phyloP scores from a whole-genome alignment of 2,329 filamentous ascomycete species.

The Drechslera avenae region DNA sequence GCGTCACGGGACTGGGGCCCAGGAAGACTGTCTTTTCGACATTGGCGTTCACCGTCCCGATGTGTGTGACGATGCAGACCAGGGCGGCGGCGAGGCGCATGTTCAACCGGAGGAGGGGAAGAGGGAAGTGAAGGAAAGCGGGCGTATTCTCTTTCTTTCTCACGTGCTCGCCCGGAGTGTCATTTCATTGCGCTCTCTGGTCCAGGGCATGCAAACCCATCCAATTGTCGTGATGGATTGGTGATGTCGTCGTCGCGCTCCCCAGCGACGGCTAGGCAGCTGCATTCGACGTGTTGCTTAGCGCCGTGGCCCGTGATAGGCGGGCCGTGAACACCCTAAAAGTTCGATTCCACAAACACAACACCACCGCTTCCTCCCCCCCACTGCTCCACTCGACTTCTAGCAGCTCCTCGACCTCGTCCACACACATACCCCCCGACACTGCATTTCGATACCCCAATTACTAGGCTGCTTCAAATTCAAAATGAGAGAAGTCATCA shows the following conservation, averaged over 20 bases:
- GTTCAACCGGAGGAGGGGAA: conserved; percentile 21
- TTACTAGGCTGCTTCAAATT: conserved; percentile 31
- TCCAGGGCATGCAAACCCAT: conserved; percentile 6
- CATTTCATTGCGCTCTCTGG: conserved; percentile 18
- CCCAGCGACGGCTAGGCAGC: conserved; percentile 9
- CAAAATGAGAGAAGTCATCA: conserved; percentile 99
- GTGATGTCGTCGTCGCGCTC: conserved; percentile 1
- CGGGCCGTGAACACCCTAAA: conserved; percentile 13
- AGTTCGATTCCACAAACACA: conserved; percentile 22
- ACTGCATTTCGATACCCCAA: conserved; percentile 43
- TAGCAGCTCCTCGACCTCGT: conserved; percentile 28
- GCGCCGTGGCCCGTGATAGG: conserved; percentile 17
- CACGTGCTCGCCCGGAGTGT: conserved; percentile 19
- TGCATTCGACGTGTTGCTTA: conserved; percentile 11
- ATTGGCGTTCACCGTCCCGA: conserved; percentile 62
- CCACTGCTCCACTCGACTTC: conserved; percentile 22
- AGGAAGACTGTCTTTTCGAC: conserved; percentile 91
- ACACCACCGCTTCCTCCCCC: conserved; percentile 30
- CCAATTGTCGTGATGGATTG: not conserved
- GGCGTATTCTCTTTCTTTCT: conserved; percentile 15
- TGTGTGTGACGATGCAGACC: conserved; percentile 40
- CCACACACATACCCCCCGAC: conserved; percentile 21
- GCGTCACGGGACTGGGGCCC: conserved; percentile 64
- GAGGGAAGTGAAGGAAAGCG: not conserved
- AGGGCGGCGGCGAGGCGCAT: conserved; percentile 42